Percentiles rank a stretch among this genome's conserved stretches.
Conservation (phyloP, 768 basidiomycete species). For the Daedaleopsis nitida region DNA sequence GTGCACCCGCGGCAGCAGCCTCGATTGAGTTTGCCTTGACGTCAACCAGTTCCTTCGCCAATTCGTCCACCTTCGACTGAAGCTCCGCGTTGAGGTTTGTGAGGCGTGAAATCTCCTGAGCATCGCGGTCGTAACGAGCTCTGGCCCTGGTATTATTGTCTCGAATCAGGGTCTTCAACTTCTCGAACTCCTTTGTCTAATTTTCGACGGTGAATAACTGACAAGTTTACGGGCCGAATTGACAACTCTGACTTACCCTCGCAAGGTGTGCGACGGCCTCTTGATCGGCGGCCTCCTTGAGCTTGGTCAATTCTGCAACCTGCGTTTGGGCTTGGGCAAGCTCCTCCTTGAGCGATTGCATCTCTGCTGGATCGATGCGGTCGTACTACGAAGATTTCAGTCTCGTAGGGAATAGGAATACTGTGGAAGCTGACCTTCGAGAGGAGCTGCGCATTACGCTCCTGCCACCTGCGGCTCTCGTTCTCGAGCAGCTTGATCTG, state of each 20-base stretch:
- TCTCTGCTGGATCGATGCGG: conserved; percentile 83
- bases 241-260: conserved; percentile 19
- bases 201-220: neutral
- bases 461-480: conserved; percentile 82
- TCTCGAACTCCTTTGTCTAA: conserved; percentile 16
- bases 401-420: too few species aligned
- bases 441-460: conserved; percentile 77
- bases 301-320: conserved; percentile 25
- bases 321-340: conserved; percentile 45
- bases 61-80: conserved; percentile 22
- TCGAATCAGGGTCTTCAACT: conserved; percentile 17
- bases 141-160: conserved; percentile 31
- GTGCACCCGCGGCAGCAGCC: conserved; percentile 14
- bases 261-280: conserved; percentile 15
- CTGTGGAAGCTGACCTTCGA: conserved; percentile 57
- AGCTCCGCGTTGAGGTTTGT: conserved; percentile 23
- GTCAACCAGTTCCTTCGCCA: conserved; percentile 29
- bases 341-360: conserved; percentile 78
- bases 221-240: neutral
- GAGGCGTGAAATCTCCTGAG: conserved; percentile 19
- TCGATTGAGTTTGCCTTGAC: conserved; percentile 38
- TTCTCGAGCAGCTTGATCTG: conserved; percentile 73
- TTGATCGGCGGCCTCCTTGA: conserved; percentile 9
- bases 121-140: conserved; percentile 20
- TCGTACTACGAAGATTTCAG: conserved; percentile 60